Conservation (phyloP, 1,139 yeast species). For the Yamadazyma conglobata region DNA sequence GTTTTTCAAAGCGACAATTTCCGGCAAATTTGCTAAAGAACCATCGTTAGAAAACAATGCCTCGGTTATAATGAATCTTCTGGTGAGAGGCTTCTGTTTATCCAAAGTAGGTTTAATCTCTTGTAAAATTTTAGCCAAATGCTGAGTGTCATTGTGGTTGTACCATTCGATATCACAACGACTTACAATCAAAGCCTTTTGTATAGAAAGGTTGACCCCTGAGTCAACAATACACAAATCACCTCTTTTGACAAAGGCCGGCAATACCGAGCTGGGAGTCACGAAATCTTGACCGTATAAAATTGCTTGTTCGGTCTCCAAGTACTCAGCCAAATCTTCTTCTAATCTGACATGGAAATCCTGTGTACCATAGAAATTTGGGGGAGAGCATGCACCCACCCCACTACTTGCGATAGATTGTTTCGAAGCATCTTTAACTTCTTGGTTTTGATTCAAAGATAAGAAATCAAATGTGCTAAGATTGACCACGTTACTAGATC, state of each 20-base stretch:
- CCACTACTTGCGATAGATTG: slow-evolving; percentile 67
- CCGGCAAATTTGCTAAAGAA: slow-evolving; percentile 70
- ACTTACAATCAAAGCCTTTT: slow-evolving; percentile 82
- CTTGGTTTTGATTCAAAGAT: slow-evolving; percentile 47
- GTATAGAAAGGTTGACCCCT: slow-evolving; percentile 71
- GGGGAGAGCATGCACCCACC: slow-evolving; percentile 99
- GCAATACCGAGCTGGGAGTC: slow-evolving; percentile 92
- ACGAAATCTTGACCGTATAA: slow-evolving; percentile 92
- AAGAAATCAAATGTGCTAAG: slow-evolving; percentile 65
- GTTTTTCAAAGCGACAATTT: slow-evolving; percentile 69
- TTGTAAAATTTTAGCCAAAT: slow-evolving; percentile 65
- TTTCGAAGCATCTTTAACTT: slow-evolving; percentile 54
- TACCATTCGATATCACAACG: slow-evolving; percentile 83
- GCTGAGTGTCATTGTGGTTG: slow-evolving; percentile 85
- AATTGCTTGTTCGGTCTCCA: slow-evolving; percentile 76
- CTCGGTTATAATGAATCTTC: slow-evolving; percentile 89
- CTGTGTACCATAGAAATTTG: slow-evolving; percentile 95
- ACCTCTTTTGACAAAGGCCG: slow-evolving; percentile 93
- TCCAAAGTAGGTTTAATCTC: slow-evolving; percentile 63
- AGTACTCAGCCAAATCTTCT: slow-evolving; percentile 66
- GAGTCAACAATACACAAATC: slow-evolving; percentile 88
- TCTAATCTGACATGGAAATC: slow-evolving; percentile 85
- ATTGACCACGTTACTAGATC: slow-evolving; percentile 43
- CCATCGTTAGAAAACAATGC: slow-evolving; percentile 83
- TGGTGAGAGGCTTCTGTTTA: slow-evolving; percentile 67